A percentile compares a stretch with the other conserved stretches of the same genome.
Evolutionary conservation across 2,329 filamentous ascomycete species (phyloP).

Genomic region (Fusarium sublunatum): DNA sequence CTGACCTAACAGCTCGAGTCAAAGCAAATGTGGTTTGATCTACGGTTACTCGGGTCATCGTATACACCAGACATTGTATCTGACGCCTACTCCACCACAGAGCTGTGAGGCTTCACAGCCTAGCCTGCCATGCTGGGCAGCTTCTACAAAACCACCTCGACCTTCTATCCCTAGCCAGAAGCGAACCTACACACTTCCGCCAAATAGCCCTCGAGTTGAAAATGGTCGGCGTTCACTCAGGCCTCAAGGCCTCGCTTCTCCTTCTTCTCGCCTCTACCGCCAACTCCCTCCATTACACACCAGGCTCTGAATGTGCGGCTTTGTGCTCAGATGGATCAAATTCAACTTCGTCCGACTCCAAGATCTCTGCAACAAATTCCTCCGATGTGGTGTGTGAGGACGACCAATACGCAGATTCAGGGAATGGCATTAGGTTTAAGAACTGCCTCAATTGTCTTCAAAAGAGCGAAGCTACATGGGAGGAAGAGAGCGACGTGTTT

Average conservation of each 20-base stretch:
- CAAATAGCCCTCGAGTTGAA: background rate
- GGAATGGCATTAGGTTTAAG: slow-evolving; percentile 58
- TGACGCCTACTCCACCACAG: background rate
- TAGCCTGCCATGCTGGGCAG: slow-evolving; percentile 17
- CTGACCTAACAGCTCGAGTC: background rate
- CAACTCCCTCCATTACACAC: slow-evolving; percentile 54
- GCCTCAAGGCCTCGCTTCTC: background rate
- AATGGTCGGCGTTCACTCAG: slow-evolving; percentile 1
- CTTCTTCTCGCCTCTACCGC: background rate
- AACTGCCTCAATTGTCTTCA: slow-evolving; percentile 61
- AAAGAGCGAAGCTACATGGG: slow-evolving; percentile 51
- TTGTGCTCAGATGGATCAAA: slow-evolving; percentile 57
- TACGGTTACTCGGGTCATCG: background rate
- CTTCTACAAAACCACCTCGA: background rate
- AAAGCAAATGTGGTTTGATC: slow-evolving; percentile 1
- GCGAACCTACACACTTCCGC: background rate
- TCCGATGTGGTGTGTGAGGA: slow-evolving; percentile 62
- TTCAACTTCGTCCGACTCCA: slow-evolving; percentile 49
- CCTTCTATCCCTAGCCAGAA: background rate
- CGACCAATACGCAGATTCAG: slow-evolving; percentile 51
- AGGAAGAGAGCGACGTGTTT: slow-evolving; percentile 38
- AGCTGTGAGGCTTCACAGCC: slow-evolving; percentile 3
- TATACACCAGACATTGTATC: background rate
- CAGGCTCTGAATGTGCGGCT: slow-evolving; percentile 62
- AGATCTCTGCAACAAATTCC: slow-evolving; percentile 55